phyloP scores from a whole-genome alignment of 2,329 filamentous ascomycete species.

The Cladosporium sp. region DNA sequence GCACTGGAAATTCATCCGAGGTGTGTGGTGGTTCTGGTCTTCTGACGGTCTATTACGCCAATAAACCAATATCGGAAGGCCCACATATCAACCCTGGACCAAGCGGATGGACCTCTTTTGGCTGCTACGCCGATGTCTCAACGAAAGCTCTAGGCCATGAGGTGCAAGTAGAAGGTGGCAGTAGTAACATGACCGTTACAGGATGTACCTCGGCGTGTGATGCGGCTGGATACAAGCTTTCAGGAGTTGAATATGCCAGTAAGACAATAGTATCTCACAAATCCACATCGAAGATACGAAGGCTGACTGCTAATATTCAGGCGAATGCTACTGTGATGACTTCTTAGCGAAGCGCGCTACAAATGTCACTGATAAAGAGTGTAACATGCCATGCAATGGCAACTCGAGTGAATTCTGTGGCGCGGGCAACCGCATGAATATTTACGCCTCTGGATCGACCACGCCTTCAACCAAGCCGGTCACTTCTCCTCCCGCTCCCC shows the following conservation, averaged over 20 bases:
- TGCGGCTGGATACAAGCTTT: conserved; percentile 26
- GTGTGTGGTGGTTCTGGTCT: conserved; percentile 26
- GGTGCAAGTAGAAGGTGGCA: conserved; percentile 19
- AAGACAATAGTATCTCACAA: conserved; percentile 25
- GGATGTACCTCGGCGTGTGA: conserved; percentile 25
- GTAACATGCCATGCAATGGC: conserved; percentile 27
- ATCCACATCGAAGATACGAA: conserved; percentile 19
- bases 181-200: conserved; percentile 24
- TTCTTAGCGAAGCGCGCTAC: conserved; percentile 18
- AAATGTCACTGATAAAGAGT: conserved; percentile 19
- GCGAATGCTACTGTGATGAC: conserved; percentile 33
- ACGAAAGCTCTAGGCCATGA: conserved; percentile 19
- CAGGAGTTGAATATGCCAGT: conserved; percentile 27
- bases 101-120: conserved; percentile 25
- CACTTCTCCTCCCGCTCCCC: conserved; percentile 17
- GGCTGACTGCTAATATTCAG: conserved; percentile 16
- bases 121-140: conserved; percentile 29
- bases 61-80: conserved; percentile 17
- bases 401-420: conserved; percentile 28
- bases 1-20: conserved; percentile 26
- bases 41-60: conserved; percentile 24
- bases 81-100: conserved; percentile 20
- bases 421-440: conserved; percentile 23
- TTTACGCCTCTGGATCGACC: conserved; percentile 22
- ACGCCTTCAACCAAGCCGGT: conserved; percentile 18